phyloP scores from a whole-genome alignment of 2,329 filamentous ascomycete genomes.

The Aschersonia sp. region DNA sequence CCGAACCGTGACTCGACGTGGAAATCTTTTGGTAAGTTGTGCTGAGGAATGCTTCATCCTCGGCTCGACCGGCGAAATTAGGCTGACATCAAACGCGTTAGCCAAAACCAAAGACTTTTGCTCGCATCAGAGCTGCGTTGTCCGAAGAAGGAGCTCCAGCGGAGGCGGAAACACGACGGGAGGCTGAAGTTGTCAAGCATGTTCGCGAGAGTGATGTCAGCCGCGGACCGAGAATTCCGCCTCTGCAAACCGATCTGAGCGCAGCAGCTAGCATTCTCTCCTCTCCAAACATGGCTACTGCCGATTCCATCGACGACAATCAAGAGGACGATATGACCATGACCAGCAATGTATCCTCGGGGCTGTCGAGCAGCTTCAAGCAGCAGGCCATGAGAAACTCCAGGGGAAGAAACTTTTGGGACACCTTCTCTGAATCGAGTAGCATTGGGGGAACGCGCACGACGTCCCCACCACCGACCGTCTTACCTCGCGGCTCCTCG shows the following conservation, averaged over 20 bases:
- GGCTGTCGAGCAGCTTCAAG: constrained; percentile 55
- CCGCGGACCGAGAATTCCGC: constrained; percentile 29
- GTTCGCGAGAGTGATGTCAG: constrained; percentile 79
- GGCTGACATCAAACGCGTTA: constrained; percentile 17
- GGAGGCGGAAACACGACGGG: constrained; percentile 76
- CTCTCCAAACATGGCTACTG: constrained; percentile 52
- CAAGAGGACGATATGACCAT: constrained; percentile 55
- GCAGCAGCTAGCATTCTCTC: constrained; percentile 45
- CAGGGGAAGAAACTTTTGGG: constrained; percentile 58
- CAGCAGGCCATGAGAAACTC: constrained; percentile 59
- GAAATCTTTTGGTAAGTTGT: constrained; percentile 66
- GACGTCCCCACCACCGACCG: constrained; percentile 52
- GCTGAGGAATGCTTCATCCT: neutral
- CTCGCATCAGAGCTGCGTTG: constrained; percentile 78
- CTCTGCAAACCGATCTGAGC: constrained; percentile 27
- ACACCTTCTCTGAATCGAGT: constrained; percentile 56
- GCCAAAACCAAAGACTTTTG: constrained; percentile 95
- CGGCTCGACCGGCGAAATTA: neutral
- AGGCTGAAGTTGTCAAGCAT: constrained; percentile 91
- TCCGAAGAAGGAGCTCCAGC: constrained; percentile 78
- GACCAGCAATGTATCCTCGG: constrained; percentile 38
- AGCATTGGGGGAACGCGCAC: constrained; percentile 33
- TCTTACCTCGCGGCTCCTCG: constrained; percentile 43
- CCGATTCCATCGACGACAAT: constrained; percentile 53
- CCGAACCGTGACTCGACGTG: constrained; percentile 69